phyloP scores from a whole-genome alignment of 2,329 filamentous ascomycete species.

The Apiospora marii region DNA sequence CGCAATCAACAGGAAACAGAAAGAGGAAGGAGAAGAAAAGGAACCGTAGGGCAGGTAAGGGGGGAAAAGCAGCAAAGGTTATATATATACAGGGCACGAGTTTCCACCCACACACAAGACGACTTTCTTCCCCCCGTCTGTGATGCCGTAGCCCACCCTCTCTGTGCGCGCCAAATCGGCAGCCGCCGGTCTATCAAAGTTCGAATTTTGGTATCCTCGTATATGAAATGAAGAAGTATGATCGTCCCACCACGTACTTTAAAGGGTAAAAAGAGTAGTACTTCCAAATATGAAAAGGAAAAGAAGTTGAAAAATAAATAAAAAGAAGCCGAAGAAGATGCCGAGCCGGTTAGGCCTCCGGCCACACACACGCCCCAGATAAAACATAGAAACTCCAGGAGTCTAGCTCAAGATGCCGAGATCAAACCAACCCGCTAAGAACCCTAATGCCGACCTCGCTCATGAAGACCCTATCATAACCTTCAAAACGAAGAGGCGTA shows the following conservation, averaged over 20 bases:
- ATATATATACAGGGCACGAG: constrained; percentile 28
- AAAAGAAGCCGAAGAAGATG: constrained; percentile 10
- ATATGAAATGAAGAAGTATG: constrained; percentile 25
- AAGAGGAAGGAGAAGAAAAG: constrained; percentile 1
- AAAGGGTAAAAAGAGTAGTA: constrained; percentile 21
- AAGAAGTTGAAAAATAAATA: constrained; percentile 24
- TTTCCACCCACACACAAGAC: constrained; percentile 17
- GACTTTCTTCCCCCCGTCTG: not conserved
- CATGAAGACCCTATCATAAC: constrained; percentile 32
- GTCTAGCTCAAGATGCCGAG: constrained; percentile 30
- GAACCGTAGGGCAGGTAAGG: constrained; percentile 6
- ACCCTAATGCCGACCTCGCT: constrained; percentile 21
- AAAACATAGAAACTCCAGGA: constrained; percentile 24
- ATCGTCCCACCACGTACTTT: constrained; percentile 22
- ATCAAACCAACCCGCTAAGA: constrained; percentile 34
- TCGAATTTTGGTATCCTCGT: constrained; percentile 30
- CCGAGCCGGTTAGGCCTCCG: constrained; percentile 20
- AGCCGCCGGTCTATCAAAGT: constrained; percentile 27
- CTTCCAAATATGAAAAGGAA: constrained; percentile 26
- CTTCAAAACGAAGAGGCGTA: constrained; percentile 32
- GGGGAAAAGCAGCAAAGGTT: constrained; percentile 28
- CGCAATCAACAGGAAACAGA: constrained; percentile 16
- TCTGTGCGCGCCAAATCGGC: constrained; percentile 21
- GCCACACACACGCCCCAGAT: not conserved
- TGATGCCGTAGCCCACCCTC: constrained; percentile 17